A percentile compares a stretch with the other conserved stretches of the same genome.
These are phyloP conservation scores for Borealophlyctis nickersoniae DNA, from an alignment of 192 early-diverging fungal genomes.

Conservation along the genomic window DNA sequence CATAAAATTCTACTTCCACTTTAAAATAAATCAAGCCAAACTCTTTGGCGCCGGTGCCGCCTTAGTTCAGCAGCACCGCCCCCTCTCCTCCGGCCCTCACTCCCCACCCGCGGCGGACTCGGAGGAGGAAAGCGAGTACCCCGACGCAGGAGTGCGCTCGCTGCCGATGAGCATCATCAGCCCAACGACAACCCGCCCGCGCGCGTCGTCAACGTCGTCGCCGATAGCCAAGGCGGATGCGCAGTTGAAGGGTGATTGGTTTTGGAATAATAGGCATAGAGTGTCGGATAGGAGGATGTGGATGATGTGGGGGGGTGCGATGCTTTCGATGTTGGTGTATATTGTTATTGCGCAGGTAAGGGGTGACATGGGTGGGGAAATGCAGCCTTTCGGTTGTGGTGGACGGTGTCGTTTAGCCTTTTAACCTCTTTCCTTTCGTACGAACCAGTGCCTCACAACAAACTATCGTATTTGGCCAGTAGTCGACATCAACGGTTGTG, in stretches of 20 bases:
- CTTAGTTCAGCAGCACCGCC: too few relatives aligned
- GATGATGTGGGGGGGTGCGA: not conserved
- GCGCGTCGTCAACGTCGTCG: too few relatives aligned
- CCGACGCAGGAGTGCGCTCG: too few relatives aligned
- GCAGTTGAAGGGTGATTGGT: not conserved
- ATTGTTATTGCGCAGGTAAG: not conserved
- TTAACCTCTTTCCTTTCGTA: too few relatives aligned
- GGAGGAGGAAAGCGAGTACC: not conserved
- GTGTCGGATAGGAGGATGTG: not conserved
- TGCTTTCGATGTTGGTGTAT: not conserved
- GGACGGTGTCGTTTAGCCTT: too few relatives aligned
- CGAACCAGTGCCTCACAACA: too few relatives aligned
- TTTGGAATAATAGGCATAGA: not conserved
- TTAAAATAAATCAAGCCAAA: conserved; percentile 17
- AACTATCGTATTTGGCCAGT: not conserved
- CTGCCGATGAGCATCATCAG: too few relatives aligned
- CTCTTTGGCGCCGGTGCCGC: conserved; percentile 25
- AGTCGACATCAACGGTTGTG: not conserved
- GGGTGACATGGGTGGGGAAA: not conserved
- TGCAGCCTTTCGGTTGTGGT: too few relatives aligned
- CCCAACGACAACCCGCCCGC: too few relatives aligned
- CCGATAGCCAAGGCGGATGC: not conserved
- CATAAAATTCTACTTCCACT: conserved; percentile 19
- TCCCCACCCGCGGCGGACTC: not conserved
- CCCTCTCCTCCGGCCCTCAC: not conserved